phyloP scores from a whole-genome alignment of 345 rosid genomes.

The Eucalyptus regnans region DNA sequence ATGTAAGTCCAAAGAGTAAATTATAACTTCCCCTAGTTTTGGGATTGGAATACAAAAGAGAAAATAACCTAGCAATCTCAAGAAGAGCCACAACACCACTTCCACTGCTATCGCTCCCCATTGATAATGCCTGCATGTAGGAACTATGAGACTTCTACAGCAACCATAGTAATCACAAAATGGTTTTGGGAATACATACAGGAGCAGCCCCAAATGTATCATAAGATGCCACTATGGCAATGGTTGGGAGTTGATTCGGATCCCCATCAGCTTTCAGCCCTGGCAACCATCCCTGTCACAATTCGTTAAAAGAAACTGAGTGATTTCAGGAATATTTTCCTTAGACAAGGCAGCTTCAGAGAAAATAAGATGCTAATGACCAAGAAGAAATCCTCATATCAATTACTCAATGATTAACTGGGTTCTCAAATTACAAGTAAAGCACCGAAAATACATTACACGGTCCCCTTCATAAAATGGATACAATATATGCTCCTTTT shows the following conservation, averaged over 20 bases:
- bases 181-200: conserved; percentile 29
- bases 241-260: conserved; percentile 77
- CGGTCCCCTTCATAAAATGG: background rate
- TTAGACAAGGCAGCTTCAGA: background rate
- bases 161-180: background rate
- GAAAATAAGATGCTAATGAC: background rate
- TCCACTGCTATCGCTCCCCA: conserved; percentile 96
- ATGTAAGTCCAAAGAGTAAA: conserved; percentile 87
- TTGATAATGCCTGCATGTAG: conserved; percentile 70
- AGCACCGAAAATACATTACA: background rate
- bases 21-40: conserved; percentile 94
- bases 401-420: background rate
- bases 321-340: background rate
- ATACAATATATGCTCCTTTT: background rate
- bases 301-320: background rate
- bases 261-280: conserved; percentile 90
- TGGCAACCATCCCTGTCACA: conserved; percentile 86
- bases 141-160: background rate
- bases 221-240: conserved; percentile 93
- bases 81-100: conserved; percentile 94
- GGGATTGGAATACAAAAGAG: conserved; percentile 84
- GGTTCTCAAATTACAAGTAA: background rate
- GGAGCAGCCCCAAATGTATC: conserved; percentile 98
- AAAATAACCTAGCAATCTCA: conserved; percentile 91
- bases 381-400: background rate